phyloP scores from a whole-genome alignment of 2,329 filamentous ascomycete species.

The Didymella glomerata region DNA sequence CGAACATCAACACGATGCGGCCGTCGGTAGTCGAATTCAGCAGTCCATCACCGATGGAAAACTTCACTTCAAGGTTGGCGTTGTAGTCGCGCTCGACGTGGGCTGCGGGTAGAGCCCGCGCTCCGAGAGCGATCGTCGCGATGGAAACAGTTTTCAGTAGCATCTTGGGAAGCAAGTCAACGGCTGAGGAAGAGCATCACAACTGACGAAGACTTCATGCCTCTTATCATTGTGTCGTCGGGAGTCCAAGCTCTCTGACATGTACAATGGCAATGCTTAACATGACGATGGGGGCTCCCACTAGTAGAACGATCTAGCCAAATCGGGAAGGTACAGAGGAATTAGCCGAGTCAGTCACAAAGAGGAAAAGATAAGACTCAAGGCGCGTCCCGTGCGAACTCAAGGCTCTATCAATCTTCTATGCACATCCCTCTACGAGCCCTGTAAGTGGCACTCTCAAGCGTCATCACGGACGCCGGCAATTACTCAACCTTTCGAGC shows the following conservation, averaged over 20 bases:
- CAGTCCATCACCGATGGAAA: slow-evolving; percentile 42
- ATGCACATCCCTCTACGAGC: background rate
- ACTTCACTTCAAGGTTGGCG: slow-evolving; percentile 23
- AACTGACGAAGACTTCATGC: background rate
- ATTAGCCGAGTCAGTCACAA: background rate
- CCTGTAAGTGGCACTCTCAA: background rate
- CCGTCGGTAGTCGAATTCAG: slow-evolving; percentile 41
- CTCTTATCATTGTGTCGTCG: background rate
- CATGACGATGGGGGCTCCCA: slow-evolving; percentile 1
- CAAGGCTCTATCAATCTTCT: too few species aligned
- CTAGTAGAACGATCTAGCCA: background rate
- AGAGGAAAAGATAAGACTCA: background rate
- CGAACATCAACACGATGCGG: slow-evolving; percentile 46
- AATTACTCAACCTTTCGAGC: too few species aligned
- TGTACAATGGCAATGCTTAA: background rate
- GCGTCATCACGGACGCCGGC: too few species aligned
- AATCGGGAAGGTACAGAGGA: background rate
- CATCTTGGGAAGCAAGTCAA: background rate
- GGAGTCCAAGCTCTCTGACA: slow-evolving; percentile 3
- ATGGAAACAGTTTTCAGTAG: slow-evolving; percentile 1
- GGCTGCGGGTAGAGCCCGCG: background rate
- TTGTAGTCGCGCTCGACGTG: slow-evolving; percentile 1
- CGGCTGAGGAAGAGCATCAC: background rate
- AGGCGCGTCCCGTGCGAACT: background rate
- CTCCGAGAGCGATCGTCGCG: background rate